phyloP scores from a whole-genome alignment of 2,329 filamentous ascomycete genomes.

The Stemphylium vesicarium region DNA sequence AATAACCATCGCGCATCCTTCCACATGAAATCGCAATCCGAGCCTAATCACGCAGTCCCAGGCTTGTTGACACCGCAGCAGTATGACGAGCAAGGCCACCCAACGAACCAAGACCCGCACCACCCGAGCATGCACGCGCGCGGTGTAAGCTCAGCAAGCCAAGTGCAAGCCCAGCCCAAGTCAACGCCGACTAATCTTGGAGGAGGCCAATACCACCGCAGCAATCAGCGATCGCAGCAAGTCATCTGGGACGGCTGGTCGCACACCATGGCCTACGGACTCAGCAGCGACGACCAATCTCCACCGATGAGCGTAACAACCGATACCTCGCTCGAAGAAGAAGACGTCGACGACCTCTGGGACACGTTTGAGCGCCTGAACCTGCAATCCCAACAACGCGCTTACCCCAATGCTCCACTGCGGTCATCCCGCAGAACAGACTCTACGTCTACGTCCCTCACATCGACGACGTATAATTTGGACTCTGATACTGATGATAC shows the following conservation, averaged over 20 bases:
- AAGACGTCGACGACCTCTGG: slow-evolving; percentile 47
- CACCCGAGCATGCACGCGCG: slow-evolving; percentile 42
- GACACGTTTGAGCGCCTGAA: slow-evolving; percentile 37
- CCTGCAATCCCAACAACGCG: slow-evolving; percentile 16
- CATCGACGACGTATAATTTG: slow-evolving; percentile 1
- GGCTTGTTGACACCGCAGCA: slow-evolving; percentile 46
- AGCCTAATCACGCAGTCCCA: slow-evolving; percentile 47
- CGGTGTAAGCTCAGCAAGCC: slow-evolving; percentile 44
- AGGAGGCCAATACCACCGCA: slow-evolving; percentile 25
- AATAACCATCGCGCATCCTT: slow-evolving; percentile 49
- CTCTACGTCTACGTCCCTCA: slow-evolving; percentile 23
- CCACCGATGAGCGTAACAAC: slow-evolving; percentile 41
- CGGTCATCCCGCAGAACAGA: slow-evolving; percentile 24
- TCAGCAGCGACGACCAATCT: slow-evolving; percentile 39
- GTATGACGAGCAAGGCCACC: slow-evolving; percentile 45
- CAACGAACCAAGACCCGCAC: slow-evolving; percentile 36
- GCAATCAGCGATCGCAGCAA: slow-evolving; percentile 38
- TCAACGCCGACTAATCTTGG: slow-evolving; percentile 28
- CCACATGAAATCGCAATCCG: slow-evolving; percentile 50
- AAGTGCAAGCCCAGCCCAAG: slow-evolving; percentile 38
- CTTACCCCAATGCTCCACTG: slow-evolving; percentile 21
- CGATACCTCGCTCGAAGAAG: slow-evolving; percentile 41
- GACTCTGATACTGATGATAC: slow-evolving; percentile 21
- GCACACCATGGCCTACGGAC: slow-evolving; percentile 40
- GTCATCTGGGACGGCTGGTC: slow-evolving; percentile 43